Percentiles rank a stretch among this genome's conserved stretches.
phyloP scores from a whole-genome alignment of 192 early-diverging fungal genomes.

The Podila verticillata region DNA sequence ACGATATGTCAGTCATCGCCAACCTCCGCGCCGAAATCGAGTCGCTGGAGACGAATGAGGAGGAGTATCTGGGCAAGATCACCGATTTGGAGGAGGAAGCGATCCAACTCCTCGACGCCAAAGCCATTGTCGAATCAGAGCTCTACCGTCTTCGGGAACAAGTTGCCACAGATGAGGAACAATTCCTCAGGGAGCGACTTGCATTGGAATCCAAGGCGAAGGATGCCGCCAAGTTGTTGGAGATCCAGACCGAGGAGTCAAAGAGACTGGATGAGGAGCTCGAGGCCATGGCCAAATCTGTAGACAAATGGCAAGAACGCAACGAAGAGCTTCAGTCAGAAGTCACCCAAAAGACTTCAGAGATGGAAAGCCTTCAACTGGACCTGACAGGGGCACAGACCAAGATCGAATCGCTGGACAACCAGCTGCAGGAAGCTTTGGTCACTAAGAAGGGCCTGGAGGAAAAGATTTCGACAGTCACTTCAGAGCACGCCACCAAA shows the following conservation, averaged over 20 bases:
- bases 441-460: slow-evolving; percentile 10
- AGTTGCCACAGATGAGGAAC: slow-evolving; percentile 6
- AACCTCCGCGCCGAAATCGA: slow-evolving; percentile 24
- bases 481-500: not conserved
- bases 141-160: slow-evolving; percentile 11
- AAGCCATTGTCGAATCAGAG: slow-evolving; percentile 12
- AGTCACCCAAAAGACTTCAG: slow-evolving; percentile 37
- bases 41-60: slow-evolving; percentile 21
- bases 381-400: slow-evolving; percentile 31
- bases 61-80: slow-evolving; percentile 17
- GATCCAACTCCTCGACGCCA: not conserved
- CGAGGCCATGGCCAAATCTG: slow-evolving; percentile 18
- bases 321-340: slow-evolving; percentile 50
- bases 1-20: slow-evolving; percentile 17
- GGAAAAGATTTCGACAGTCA: slow-evolving; percentile 7
- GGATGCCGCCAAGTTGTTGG: slow-evolving; percentile 11
- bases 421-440: slow-evolving; percentile 30
- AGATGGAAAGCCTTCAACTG: slow-evolving; percentile 26
- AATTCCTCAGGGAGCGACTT: slow-evolving; percentile 15
- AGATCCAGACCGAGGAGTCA: slow-evolving; percentile 9
- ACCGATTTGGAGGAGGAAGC: slow-evolving; percentile 16
- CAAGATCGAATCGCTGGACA: slow-evolving; percentile 37
- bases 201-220: slow-evolving; percentile 1
- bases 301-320: slow-evolving; percentile 45
- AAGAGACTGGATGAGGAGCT: slow-evolving; percentile 26